Conservation (phyloP, 345 rosid species). For the Citropsis articulata region DNA sequence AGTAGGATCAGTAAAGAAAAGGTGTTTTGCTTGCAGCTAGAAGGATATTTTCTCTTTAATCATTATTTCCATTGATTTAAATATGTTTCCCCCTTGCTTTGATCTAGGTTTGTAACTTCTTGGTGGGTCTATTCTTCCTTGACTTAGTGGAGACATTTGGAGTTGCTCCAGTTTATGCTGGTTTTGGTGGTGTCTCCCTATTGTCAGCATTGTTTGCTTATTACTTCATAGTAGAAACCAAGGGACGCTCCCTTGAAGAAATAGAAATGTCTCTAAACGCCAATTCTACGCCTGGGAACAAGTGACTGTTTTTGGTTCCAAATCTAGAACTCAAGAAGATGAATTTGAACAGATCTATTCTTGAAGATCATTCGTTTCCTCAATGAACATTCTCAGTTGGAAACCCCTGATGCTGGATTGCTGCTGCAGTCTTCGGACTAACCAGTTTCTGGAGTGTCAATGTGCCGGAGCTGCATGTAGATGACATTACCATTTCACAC, state of each 20-base stretch:
- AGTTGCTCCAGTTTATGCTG: conserved; percentile 54
- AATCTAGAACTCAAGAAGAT: not conserved
- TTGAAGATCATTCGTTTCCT: not conserved
- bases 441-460: not conserved
- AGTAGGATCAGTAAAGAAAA: not conserved
- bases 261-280: conserved; percentile 63
- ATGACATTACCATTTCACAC: not conserved
- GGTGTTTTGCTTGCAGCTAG: not conserved
- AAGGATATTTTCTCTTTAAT: not conserved
- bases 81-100: not conserved
- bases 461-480: not conserved
- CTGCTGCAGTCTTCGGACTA: not conserved
- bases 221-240: conserved; percentile 59
- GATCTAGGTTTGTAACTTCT: conserved; percentile 66
- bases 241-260: conserved; percentile 76
- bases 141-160: conserved; percentile 58
- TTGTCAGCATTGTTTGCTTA: conserved; percentile 57
- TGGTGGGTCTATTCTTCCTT: conserved; percentile 77
- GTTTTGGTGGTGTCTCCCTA: conserved; percentile 59
- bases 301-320: conserved; percentile 11
- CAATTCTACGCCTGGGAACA: conserved; percentile 17
- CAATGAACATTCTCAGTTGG: not conserved
- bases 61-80: not conserved
- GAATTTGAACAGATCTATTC: not conserved
- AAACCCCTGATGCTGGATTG: not conserved